Percentiles rank a stretch among this genome's conserved stretches.
phyloP scores from a whole-genome alignment of 805 yeast genomes.

The Pichia thaimueangensis region DNA sequence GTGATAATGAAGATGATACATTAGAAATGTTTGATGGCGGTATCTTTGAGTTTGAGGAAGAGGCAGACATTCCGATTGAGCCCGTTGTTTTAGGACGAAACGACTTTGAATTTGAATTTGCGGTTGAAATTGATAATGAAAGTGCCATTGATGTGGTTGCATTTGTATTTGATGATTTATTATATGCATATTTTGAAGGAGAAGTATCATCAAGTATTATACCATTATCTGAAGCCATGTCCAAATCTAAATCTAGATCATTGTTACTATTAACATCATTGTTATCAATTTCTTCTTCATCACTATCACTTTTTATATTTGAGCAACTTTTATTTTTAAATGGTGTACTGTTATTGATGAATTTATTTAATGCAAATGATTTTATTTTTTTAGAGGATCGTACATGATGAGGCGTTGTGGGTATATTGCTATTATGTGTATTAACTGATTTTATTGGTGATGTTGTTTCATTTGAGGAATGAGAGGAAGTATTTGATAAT shows the following conservation, averaged over 20 bases:
- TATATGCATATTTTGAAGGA: conserved; percentile 7
- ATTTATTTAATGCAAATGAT: conserved; percentile 1
- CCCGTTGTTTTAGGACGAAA: conserved; percentile 11
- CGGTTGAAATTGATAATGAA: conserved; percentile 11
- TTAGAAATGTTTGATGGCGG: conserved; percentile 4
- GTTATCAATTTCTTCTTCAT: background rate
- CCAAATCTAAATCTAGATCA: background rate
- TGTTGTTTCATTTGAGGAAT: conserved; percentile 5
- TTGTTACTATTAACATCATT: conserved; percentile 1
- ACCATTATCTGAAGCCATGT: conserved; percentile 14
- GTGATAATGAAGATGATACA: background rate
- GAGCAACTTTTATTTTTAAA: conserved; percentile 3
- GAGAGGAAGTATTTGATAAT: conserved; percentile 2
- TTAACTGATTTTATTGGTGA: conserved; percentile 1
- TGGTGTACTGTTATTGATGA: conserved; percentile 1
- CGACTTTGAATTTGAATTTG: conserved; percentile 2
- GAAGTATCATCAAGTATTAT: conserved; percentile 11
- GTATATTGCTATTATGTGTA: too few relatives aligned
- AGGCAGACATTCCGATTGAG: background rate
- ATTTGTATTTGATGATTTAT: background rate
- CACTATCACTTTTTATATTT: background rate
- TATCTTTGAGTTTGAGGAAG: conserved; percentile 16
- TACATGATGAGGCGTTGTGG: too few relatives aligned
- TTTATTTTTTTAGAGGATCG: conserved; percentile 1
- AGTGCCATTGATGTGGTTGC: conserved; percentile 12